A percentile compares a stretch with the other conserved stretches of the same genome.
Evolutionary conservation across 192 early-diverging fungal genomes (phyloP).

Genomic region (Kickxella alabastrina): DNA sequence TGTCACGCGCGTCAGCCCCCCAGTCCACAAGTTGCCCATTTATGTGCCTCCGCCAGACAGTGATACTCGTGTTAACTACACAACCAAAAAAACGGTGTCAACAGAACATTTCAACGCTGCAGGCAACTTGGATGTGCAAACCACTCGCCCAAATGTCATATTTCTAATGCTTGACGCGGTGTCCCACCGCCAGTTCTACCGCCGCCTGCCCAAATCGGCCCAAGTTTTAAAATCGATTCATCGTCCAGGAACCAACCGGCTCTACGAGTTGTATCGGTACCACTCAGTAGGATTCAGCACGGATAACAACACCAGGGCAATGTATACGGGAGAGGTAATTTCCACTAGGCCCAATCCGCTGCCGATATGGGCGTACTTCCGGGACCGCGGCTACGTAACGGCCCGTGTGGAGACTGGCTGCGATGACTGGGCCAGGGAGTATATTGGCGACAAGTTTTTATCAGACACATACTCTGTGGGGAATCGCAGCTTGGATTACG

Average conservation of each 20-base stretch:
- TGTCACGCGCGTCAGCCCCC: slow-evolving; percentile 34
- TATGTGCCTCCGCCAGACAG: slow-evolving; percentile 20
- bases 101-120: not conserved
- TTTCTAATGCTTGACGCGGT: slow-evolving; percentile 56
- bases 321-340: slow-evolving; percentile 44
- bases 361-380: slow-evolving; percentile 57
- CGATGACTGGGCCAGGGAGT: slow-evolving; percentile 54
- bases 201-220: slow-evolving; percentile 51
- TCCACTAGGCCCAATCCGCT: slow-evolving; percentile 26
- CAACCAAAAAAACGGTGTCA: not conserved
- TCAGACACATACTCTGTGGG: slow-evolving; percentile 29
- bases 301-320: slow-evolving; percentile 49
- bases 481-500: slow-evolving; percentile 50
- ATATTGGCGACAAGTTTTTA: slow-evolving; percentile 18
- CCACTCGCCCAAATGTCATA: slow-evolving; percentile 49
- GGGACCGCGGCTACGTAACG: slow-evolving; percentile 55
- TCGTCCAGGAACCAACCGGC: slow-evolving; percentile 13
- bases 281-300: slow-evolving; percentile 55
- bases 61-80: slow-evolving; percentile 15
- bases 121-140: not conserved
- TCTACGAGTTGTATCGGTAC: slow-evolving; percentile 55
- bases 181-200: slow-evolving; percentile 53
- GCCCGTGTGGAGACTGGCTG: slow-evolving; percentile 52
- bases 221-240: slow-evolving; percentile 26
- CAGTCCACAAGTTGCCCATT: not conserved